phyloP scores from a whole-genome alignment of 1,139 yeast species.

The Pichia sp. region DNA sequence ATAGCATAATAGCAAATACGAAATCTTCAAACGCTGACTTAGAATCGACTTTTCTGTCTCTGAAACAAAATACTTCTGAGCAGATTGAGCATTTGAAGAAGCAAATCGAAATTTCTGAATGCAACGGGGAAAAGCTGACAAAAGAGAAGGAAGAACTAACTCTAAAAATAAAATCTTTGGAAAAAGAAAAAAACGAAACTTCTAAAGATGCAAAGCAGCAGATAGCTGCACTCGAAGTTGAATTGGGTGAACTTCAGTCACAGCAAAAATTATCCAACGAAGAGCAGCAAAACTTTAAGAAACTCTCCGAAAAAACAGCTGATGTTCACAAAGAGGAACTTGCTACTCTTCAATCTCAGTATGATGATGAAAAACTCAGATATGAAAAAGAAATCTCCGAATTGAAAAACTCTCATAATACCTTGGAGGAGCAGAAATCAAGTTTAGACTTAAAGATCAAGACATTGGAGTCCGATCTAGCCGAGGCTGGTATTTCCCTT shows the following conservation, averaged over 20 bases:
- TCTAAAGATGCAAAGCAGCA: neutral
- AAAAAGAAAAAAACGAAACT: neutral
- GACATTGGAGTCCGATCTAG: neutral
- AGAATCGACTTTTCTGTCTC: conserved; percentile 1
- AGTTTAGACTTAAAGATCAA: neutral
- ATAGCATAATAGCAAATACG: conserved; percentile 5
- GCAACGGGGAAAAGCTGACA: neutral
- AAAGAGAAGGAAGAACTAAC: conserved; percentile 5
- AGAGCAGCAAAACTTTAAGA: neutral
- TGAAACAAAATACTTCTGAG: conserved; percentile 6
- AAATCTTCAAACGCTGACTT: conserved; percentile 7
- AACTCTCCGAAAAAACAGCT: neutral
- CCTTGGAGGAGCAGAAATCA: neutral
- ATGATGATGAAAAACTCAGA: neutral
- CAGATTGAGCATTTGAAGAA: conserved; percentile 11
- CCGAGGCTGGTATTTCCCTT: neutral
- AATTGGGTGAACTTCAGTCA: neutral
- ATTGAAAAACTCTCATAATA: neutral
- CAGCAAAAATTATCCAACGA: neutral
- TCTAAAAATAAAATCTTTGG: neutral
- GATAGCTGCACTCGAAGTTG: neutral
- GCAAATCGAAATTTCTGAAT: neutral
- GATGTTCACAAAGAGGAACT: neutral
- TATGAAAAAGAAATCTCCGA: neutral
- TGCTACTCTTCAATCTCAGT: neutral